Conservation (phyloP, 2,329 filamentous ascomycete genomes). For the Clonostachys rosea region DNA sequence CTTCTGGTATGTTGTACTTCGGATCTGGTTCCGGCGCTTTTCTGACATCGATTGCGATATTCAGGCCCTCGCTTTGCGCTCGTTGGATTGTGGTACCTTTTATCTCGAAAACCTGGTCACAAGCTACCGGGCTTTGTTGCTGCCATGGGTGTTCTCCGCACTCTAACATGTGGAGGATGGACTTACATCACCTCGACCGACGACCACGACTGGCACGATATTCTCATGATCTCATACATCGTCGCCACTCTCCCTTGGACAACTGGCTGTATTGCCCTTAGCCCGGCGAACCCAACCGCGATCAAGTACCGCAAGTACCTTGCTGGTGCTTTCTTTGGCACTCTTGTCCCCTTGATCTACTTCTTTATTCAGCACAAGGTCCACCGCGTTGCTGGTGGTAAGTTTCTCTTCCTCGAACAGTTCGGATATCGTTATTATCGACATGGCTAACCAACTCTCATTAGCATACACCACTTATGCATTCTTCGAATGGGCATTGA, state of each 20-base stretch:
- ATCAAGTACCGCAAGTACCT: conserved; percentile 87
- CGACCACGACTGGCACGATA: conserved; percentile 97
- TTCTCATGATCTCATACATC: conserved; percentile 98
- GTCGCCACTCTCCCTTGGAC: conserved; percentile 96
- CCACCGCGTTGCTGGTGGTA: conserved; percentile 88
- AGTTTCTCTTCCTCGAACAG: conserved; percentile 19
- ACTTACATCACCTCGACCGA: conserved; percentile 98
- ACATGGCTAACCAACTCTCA: not conserved
- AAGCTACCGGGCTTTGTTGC: conserved; percentile 78
- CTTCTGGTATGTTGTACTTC: conserved; percentile 60
- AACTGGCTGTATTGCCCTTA: conserved; percentile 80
- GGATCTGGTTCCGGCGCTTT: not conserved
- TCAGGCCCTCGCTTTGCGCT: conserved; percentile 84
- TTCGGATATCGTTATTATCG: conserved; percentile 1
- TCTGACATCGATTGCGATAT: not conserved
- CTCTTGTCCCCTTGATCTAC: conserved; percentile 84
- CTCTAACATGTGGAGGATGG: conserved; percentile 94
- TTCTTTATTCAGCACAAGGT: conserved; percentile 99
- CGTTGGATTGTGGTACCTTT: conserved; percentile 85
- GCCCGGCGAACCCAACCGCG: conserved; percentile 76
- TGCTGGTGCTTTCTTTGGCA: conserved; percentile 81
- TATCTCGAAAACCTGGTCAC: conserved; percentile 73
- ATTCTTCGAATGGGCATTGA: conserved; percentile 96
- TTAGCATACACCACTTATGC: conserved; percentile 94
- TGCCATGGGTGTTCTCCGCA: conserved; percentile 77